Evolutionary conservation across 1,284 basidiomycete genomes (phyloP), one percentile per base, ranked within the genome.

Genomic region (Papiliotrema terrestris): DNA sequence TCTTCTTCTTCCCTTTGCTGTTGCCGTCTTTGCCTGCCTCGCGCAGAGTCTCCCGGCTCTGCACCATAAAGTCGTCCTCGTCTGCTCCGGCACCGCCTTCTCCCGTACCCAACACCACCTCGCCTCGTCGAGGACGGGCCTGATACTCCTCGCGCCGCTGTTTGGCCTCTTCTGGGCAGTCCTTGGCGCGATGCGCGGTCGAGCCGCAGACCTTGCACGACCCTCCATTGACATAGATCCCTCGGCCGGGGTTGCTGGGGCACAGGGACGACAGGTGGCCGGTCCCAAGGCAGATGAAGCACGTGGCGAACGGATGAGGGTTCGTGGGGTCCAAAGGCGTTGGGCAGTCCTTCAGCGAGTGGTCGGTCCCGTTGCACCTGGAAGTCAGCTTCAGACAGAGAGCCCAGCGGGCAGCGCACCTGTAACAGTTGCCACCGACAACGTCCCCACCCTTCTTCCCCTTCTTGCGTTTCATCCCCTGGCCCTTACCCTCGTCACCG

Each of bases 161-260:
- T n/a, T 45, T 25, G 23, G 44, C 51, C 14, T 49, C 52, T 3
- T 69, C 70, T 15, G 76, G 76, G 71, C 93, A 97, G 73, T 95
- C 84, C 66, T 84, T 88, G 0, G 91, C 92, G 11, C 95, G 81
- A 78, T 96, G 93, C 1, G 85, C 83, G 3, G 86, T 92, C 49
- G 87, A 83, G 3, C 85, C 83, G 69, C 93, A 97, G 11, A 96
- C 79, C 69, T 92, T 95, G 71, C 93, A 97, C 55, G 81, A 83
- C 2, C 93, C 93, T 22, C 93, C 93, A 61, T 94, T 88, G 0
- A 91, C 90, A 68, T 96, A 97, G 26, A 96, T 82, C 1, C 93
- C 92, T 58, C 84, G 86, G 1, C 81, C 82, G 55, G 83, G 81
- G 68, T 96, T 96, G 66, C 87, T 77, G 0, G 89, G 87, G 74